These are phyloP conservation scores for Chamaenerion angustifolium DNA, from an alignment of 345 rosid genomes.

Conservation along the genomic window DNA sequence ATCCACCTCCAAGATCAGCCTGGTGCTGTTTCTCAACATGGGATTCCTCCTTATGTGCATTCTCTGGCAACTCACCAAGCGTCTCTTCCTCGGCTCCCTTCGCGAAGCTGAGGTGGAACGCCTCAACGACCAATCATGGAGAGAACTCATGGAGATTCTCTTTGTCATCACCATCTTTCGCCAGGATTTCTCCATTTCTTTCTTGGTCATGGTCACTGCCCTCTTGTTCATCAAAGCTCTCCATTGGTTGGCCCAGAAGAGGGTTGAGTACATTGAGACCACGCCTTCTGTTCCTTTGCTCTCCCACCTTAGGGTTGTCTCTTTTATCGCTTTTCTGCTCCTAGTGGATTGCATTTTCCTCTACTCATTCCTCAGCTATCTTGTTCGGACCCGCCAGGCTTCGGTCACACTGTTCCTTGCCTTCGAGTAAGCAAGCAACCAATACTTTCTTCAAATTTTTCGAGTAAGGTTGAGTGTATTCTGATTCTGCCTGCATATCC, in stretches of 20 bases:
- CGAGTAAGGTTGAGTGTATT: no score
- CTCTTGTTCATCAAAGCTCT: constrained; percentile 66
- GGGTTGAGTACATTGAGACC: constrained; percentile 92
- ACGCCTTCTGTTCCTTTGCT: constrained; percentile 64
- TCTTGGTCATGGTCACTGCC: constrained; percentile 75
- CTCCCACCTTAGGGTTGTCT: constrained; percentile 64
- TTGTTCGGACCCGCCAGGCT: constrained; percentile 53
- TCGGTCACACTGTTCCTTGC: constrained; percentile 90
- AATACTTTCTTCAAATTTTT: no score
- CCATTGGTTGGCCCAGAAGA: constrained; percentile 95
- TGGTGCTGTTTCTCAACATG: constrained; percentile 78
- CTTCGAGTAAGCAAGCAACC: constrained; percentile 57
- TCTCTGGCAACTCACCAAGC: constrained; percentile 66
- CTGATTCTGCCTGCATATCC: no score
- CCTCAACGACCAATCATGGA: constrained; percentile 84
- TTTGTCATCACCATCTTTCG: constrained; percentile 86
- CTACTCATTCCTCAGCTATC: constrained; percentile 42
- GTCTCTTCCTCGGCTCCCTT: constrained; percentile 74
- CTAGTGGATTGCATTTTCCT: constrained; percentile 50
- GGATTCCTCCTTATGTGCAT: constrained; percentile 63
- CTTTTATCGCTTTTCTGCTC: constrained; percentile 68
- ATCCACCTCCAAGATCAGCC: constrained; percentile 76
- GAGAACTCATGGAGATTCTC: constrained; percentile 92
- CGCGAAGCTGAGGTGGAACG: constrained; percentile 95
- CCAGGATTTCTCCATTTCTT: constrained; percentile 72